Base-by-base conservation (phyloP, 176 grass and related monocot genomes). In the Ampelocalamus luodianensis region DNA sequence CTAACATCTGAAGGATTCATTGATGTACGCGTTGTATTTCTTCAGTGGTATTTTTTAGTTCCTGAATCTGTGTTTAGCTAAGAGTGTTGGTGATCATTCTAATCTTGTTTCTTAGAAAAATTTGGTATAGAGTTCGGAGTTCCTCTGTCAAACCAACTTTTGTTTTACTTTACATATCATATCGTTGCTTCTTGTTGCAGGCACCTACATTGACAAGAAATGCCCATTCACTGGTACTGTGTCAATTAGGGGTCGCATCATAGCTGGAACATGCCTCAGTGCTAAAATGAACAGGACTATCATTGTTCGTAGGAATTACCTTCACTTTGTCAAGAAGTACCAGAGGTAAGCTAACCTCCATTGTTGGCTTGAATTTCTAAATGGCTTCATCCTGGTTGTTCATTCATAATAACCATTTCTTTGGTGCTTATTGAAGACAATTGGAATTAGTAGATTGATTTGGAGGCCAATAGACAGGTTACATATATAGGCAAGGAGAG, bases 251-350 rank as follows among this genome's bases (percentile, higher is more conserved):
- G 83, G 83, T 38, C 83, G 83, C 27, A 79, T 86, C 53, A 86
- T 86, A 20, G 84, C 84, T 39, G 84, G 84, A 50, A 86, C 84
- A 51, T 86, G 76, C 84, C 84, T 79, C 53, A 85, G 83, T 62
- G 83, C 83, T 62, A 85, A 85, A 76, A 85, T 85, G 83, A 79
- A 85, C 76, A 79, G 76, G 66, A 79, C 84, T 15, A 86, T 86
- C 40, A 79, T 86, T 79, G 76, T 86, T 18, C 84, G 84, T 20
- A 79, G 84, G 66, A 86, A 86, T 40, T 86, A 86, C 48, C 84
- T 86, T 72, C 84, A 86, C 67, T 86, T 86, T 22, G 84, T 86
- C 14, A 86, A 86, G 76, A 86, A 86, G 42, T 86, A 86, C 55
- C 84, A 86, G 67, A 79, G 84, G 84, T 55, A 72, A 72, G 69